Conservation (phyloP, 2,329 filamentous ascomycete genomes). For the Aspergillus ochraceus region DNA sequence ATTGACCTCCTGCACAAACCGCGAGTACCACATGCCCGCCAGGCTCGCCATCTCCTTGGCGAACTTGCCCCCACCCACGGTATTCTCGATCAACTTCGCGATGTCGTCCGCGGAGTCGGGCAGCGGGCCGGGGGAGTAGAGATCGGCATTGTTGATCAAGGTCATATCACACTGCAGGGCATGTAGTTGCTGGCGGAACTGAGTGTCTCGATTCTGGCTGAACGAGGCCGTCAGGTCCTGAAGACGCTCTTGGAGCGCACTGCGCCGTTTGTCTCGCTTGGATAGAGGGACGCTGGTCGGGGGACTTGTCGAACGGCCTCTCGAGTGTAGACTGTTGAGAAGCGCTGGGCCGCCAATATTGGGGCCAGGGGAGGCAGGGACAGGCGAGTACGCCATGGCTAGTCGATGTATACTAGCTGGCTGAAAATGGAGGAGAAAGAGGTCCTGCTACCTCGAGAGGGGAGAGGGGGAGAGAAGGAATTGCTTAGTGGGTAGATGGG, state of each 20-base stretch:
- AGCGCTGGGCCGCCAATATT: constrained; percentile 20
- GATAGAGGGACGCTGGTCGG: constrained; percentile 53
- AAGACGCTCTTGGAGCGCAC: constrained; percentile 77
- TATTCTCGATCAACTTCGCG: constrained; percentile 59
- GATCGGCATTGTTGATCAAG: constrained; percentile 80
- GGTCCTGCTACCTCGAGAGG: background rate
- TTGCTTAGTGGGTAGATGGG: background rate
- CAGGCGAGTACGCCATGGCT: constrained; percentile 42
- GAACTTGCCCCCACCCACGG: constrained; percentile 58
- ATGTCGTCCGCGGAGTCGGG: constrained; percentile 66
- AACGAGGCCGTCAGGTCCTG: constrained; percentile 75
- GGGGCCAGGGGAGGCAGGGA: constrained; percentile 32
- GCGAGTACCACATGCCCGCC: constrained; percentile 77
- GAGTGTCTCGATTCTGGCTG: constrained; percentile 74
- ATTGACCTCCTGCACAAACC: constrained; percentile 84
- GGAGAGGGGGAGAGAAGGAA: background rate
- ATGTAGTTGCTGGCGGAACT: constrained; percentile 86
- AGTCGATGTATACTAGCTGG: constrained; percentile 6
- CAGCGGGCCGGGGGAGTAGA: constrained; percentile 71
- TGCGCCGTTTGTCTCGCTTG: constrained; percentile 88
- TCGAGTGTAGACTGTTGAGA: constrained; percentile 22
- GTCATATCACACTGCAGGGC: constrained; percentile 90
- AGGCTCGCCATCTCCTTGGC: constrained; percentile 67
- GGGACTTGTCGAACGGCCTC: constrained; percentile 34
- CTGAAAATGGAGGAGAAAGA: constrained; percentile 8